These are phyloP conservation scores for Omphalea diandra DNA, from an alignment of 441 rosid species.

Conservation along the genomic window DNA sequence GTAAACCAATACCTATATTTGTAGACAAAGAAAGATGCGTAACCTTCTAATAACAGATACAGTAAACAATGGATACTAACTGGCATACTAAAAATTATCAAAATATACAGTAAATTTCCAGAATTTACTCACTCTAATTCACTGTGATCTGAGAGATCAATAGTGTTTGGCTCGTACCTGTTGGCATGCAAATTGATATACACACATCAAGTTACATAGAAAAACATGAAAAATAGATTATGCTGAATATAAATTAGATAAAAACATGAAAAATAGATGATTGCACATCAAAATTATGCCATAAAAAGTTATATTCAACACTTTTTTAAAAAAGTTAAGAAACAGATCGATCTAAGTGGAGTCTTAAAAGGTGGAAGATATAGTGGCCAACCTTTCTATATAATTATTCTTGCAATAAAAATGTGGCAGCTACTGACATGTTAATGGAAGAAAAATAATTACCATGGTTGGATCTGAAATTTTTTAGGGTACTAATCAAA, in stretches of 20 bases:
- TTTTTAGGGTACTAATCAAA: not conserved
- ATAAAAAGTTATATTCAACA: not conserved
- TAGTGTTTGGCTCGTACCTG: constrained; percentile 99
- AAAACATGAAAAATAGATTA: not conserved
- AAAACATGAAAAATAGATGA: constrained; percentile 2
- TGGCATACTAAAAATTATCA: constrained; percentile 9
- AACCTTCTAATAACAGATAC: not conserved
- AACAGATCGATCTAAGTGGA: not conserved
- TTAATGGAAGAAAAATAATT: not conserved
- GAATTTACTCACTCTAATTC: constrained; percentile 82
- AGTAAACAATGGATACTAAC: not conserved
- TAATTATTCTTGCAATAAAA: not conserved
- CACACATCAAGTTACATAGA: constrained; percentile 16
- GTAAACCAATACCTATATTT: constrained; percentile 90
- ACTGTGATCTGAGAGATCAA: constrained; percentile 80
- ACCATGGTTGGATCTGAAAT: not conserved
- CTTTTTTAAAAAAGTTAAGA: not conserved
- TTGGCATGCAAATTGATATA: constrained; percentile 26
- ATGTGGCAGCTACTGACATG: constrained; percentile 7
- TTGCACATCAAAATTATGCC: not conserved
- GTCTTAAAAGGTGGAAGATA: not conserved
- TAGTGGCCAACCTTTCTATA: not conserved
- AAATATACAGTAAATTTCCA: constrained; percentile 15
- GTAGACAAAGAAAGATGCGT: constrained; percentile 25
- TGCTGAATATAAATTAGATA: constrained; percentile 19